phyloP scores from a whole-genome alignment of 768 basidiomycete species.

The Amanita subjunquillea region DNA sequence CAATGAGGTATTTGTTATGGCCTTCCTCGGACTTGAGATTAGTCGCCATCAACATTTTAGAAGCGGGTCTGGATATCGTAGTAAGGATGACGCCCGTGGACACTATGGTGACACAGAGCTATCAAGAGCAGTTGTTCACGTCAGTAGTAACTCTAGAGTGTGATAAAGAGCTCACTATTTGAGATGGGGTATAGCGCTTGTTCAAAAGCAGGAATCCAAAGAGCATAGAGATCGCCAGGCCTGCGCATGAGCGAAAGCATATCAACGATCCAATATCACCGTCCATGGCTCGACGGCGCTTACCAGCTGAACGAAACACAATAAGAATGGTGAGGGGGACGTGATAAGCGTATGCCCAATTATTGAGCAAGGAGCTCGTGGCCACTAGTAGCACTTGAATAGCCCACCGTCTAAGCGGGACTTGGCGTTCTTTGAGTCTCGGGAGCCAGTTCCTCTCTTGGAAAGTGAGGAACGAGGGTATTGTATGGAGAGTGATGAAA shows the following conservation, averaged over 20 bases:
- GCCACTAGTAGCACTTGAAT: constrained; percentile 63
- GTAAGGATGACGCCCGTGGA: constrained; percentile 64
- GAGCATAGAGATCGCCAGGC: constrained; percentile 69
- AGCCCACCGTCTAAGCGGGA: constrained; percentile 60
- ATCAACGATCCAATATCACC: background rate
- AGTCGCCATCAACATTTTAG: constrained; percentile 12
- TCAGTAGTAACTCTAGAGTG: background rate
- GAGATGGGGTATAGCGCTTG: constrained; percentile 45
- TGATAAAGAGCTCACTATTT: constrained; percentile 39
- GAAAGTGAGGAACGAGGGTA: constrained; percentile 52
- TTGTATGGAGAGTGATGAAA: constrained; percentile 59
- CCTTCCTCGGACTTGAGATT: constrained; percentile 20
- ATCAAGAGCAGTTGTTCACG: background rate
- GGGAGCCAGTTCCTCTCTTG: constrained; percentile 26
- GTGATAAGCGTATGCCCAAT: constrained; percentile 69
- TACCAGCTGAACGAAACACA: constrained; percentile 78
- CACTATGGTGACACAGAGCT: constrained; percentile 61
- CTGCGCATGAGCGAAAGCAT: constrained; percentile 22
- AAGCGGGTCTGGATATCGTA: constrained; percentile 49
- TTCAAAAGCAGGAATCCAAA: constrained; percentile 52
- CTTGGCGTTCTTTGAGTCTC: constrained; percentile 51
- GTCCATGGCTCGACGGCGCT: constrained; percentile 5
- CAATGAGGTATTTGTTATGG: constrained; percentile 40
- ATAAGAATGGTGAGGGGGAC: constrained; percentile 76
- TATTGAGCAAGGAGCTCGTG: constrained; percentile 64